Evolutionary conservation across 176 grass and related monocot species (phyloP).

Genomic region (Eleusine coracana): DNA sequence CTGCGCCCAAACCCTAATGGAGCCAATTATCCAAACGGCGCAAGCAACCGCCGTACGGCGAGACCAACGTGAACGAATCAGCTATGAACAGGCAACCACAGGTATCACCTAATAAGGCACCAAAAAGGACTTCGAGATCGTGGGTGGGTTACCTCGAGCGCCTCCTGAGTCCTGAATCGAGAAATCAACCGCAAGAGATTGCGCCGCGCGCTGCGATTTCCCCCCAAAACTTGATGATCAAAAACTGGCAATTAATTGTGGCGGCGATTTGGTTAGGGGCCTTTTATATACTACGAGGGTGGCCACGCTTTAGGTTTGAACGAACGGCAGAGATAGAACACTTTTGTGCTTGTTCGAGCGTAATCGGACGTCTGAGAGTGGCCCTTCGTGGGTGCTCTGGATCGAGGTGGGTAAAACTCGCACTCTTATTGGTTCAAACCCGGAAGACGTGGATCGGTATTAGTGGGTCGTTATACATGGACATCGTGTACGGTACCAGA

Average conservation of each 20-base stretch:
- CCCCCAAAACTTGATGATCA: not conserved
- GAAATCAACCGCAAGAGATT: constrained; percentile 24
- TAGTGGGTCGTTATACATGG: not conserved
- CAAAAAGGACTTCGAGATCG: not conserved
- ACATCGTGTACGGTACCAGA: not conserved
- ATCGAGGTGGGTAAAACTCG: not conserved
- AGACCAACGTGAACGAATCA: not conserved
- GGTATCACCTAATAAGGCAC: not conserved
- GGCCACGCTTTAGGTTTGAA: not conserved
- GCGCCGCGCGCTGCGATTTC: not conserved
- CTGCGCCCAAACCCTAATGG: constrained; percentile 25
- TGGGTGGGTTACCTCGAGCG: constrained; percentile 32
- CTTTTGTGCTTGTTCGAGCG: not conserved
- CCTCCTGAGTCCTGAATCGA: constrained; percentile 12
- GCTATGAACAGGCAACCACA: not conserved
- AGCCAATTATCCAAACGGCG: not conserved
- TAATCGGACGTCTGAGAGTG: not conserved
- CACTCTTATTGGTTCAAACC: constrained; percentile 23
- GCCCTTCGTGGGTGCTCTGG: not conserved
- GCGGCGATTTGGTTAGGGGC: not conserved
- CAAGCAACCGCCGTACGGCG: not conserved
- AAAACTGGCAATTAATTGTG: not conserved
- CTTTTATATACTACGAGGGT: not conserved
- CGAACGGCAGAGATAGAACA: constrained; percentile 8
- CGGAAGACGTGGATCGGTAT: not conserved